Evolutionary conservation across 2,329 filamentous ascomycete species (phyloP).

Genomic region (Talaromyces sp.): DNA sequence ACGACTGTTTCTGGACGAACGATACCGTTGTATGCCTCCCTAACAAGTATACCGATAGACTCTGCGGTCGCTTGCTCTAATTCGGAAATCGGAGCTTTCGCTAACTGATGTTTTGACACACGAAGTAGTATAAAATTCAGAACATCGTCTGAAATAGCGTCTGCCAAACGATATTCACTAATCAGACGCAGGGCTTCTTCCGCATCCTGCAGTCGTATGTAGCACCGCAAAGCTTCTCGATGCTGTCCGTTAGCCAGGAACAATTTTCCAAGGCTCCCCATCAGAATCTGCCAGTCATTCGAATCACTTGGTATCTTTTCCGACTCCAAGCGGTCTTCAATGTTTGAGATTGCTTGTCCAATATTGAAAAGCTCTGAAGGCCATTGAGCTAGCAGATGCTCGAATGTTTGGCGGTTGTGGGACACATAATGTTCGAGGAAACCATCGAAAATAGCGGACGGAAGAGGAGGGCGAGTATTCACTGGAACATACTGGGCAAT

Average conservation of each 20-base stretch:
- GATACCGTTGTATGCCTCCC: conserved; percentile 86
- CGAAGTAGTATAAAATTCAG: conserved; percentile 82
- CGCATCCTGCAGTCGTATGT: conserved; percentile 87
- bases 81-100: conserved; percentile 65
- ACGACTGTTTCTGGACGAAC: conserved; percentile 77
- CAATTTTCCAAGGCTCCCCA: conserved; percentile 79
- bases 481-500: conserved; percentile 82
- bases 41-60: conserved; percentile 79
- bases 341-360: conserved; percentile 69
- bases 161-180: conserved; percentile 82
- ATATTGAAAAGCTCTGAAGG: conserved; percentile 80
- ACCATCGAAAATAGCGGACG: conserved; percentile 81
- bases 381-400: conserved; percentile 79
- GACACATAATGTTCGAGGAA: conserved; percentile 86
- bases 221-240: conserved; percentile 81
- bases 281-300: conserved; percentile 85
- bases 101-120: conserved; percentile 69
- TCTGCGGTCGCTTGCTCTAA: conserved; percentile 79
- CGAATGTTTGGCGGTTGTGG: conserved; percentile 71
- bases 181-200: conserved; percentile 86
- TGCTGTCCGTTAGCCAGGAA: conserved; percentile 79
- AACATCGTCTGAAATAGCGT: conserved; percentile 85
- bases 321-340: conserved; percentile 78
- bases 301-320: conserved; percentile 73
- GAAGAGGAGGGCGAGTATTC: conserved; percentile 74